phyloP scores from a whole-genome alignment of 768 basidiomycete genomes.

The Hypsizygus marmoreus region DNA sequence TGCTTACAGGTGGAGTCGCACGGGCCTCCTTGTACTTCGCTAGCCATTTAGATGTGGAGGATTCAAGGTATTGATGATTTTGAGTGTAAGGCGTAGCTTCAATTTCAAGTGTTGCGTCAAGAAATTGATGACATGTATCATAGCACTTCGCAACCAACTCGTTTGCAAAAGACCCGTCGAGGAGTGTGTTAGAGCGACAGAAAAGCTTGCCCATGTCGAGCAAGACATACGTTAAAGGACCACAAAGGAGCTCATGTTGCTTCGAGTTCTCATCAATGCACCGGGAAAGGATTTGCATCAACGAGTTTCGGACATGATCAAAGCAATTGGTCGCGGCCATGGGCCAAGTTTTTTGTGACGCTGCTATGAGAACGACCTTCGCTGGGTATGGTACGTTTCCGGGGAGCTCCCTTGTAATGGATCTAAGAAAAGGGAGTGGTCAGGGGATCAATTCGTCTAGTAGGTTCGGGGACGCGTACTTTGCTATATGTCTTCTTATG shows the following conservation, averaged over 20 bases:
- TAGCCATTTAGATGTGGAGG: constrained; percentile 34
- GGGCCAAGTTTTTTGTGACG: constrained; percentile 31
- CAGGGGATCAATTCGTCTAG: no score
- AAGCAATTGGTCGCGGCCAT: constrained; percentile 20
- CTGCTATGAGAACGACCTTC: constrained; percentile 30
- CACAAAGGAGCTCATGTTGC: no score
- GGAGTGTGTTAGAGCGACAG: no score
- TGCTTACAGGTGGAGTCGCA: no score
- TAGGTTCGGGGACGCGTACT: no score
- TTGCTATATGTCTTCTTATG: constrained; percentile 27
- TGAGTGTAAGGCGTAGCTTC: constrained; percentile 43
- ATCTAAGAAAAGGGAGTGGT: no score
- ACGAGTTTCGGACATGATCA: no score
- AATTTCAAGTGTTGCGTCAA: constrained; percentile 29
- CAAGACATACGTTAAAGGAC: no score
- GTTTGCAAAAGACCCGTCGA: constrained; percentile 15
- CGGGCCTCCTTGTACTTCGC: constrained; percentile 35
- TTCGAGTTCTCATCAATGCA: no score
- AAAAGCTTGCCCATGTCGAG: no score
- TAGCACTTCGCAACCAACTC: constrained; percentile 20
- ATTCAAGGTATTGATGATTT: constrained; percentile 37
- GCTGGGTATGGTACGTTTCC: constrained; percentile 35
- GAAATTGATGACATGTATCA: constrained; percentile 13
- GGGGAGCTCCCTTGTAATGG: constrained; percentile 35
- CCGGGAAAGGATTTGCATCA: no score